A percentile compares a stretch with the other conserved stretches of the same genome.
Evolutionary conservation across 2,329 filamentous ascomycete genomes (phyloP).

Genomic region (Scortechinia acanthostroma): DNA sequence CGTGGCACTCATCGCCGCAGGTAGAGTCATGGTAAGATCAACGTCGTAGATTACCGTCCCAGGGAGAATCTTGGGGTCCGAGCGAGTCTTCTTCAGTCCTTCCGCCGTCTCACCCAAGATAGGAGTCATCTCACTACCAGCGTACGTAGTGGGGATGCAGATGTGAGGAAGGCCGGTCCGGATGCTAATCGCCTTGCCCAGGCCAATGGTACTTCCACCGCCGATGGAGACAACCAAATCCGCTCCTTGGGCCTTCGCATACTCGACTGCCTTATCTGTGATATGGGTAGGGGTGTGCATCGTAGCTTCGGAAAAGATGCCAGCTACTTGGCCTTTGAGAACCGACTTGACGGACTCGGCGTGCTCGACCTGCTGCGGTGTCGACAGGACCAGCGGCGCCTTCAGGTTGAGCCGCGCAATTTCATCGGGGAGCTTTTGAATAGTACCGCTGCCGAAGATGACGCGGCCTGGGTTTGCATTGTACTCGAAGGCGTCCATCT

Average conservation of each 20-base stretch:
- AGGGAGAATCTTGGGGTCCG: constrained; percentile 51
- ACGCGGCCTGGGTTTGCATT: constrained; percentile 42
- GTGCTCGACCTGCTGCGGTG: constrained; percentile 37
- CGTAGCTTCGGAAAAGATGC: constrained; percentile 43
- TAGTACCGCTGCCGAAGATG: constrained; percentile 45
- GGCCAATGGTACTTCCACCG: constrained; percentile 52
- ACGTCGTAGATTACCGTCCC: constrained; percentile 59
- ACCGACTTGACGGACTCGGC: constrained; percentile 32
- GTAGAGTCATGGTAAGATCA: constrained; percentile 51
- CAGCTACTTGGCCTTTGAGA: constrained; percentile 34
- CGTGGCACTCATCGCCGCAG: constrained; percentile 38
- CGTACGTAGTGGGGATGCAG: constrained; percentile 54
- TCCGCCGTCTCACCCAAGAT: constrained; percentile 55
- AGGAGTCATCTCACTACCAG: constrained; percentile 57
- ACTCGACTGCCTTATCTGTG: constrained; percentile 45
- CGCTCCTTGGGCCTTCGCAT: constrained; percentile 30
- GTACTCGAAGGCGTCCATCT: constrained; percentile 47
- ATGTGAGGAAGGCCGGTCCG: constrained; percentile 46
- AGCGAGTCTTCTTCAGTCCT: constrained; percentile 47
- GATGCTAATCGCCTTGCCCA: constrained; percentile 49
- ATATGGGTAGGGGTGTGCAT: constrained; percentile 56
- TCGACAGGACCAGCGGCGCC: constrained; percentile 46
- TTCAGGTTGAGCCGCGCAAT: constrained; percentile 33
- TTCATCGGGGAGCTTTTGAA: constrained; percentile 35
- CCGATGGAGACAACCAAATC: constrained; percentile 54